Conservation (phyloP, 2,329 filamentous ascomycete genomes). For the Diaporthe eres region DNA sequence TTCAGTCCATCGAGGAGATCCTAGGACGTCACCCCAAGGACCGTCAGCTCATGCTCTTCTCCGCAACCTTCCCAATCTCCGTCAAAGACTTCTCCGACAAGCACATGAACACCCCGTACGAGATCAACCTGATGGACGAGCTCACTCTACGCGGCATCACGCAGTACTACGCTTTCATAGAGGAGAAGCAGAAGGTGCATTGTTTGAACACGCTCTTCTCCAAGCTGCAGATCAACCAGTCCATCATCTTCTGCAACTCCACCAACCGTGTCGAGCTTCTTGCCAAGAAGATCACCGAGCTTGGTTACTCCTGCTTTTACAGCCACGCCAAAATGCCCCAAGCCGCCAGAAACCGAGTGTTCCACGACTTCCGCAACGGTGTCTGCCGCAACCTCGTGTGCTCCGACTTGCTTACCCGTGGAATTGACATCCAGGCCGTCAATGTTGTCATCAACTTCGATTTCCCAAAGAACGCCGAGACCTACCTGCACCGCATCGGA, state of each 20-base stretch:
- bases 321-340: constrained; percentile 99
- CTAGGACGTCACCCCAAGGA: constrained; percentile 97
- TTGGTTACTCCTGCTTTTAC: constrained; percentile 99
- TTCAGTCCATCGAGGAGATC: constrained; percentile 95
- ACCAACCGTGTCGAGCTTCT: constrained; percentile 98
- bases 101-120: constrained; percentile 96
- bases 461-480: constrained; percentile 99
- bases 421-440: constrained; percentile 99
- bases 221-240: constrained; percentile 99
- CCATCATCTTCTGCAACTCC: constrained; percentile 99
- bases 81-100: constrained; percentile 99
- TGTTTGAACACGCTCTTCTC: constrained; percentile 99
- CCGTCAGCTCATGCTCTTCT: constrained; percentile 99
- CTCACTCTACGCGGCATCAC: constrained; percentile 98
- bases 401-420: constrained; percentile 95
- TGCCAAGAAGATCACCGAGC: constrained; percentile 98
- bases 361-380: constrained; percentile 98
- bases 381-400: constrained; percentile 98
- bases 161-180: constrained; percentile 99
- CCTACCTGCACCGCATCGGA: constrained; percentile 97
- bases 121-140: constrained; percentile 99
- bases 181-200: constrained; percentile 99
- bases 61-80: constrained; percentile 95
- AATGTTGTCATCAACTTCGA: constrained; percentile 99
- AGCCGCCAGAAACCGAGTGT: constrained; percentile 96